Evolutionary conservation across 148 eudicot species (phyloP).

Genomic region (Camellia lanceoleosa): DNA sequence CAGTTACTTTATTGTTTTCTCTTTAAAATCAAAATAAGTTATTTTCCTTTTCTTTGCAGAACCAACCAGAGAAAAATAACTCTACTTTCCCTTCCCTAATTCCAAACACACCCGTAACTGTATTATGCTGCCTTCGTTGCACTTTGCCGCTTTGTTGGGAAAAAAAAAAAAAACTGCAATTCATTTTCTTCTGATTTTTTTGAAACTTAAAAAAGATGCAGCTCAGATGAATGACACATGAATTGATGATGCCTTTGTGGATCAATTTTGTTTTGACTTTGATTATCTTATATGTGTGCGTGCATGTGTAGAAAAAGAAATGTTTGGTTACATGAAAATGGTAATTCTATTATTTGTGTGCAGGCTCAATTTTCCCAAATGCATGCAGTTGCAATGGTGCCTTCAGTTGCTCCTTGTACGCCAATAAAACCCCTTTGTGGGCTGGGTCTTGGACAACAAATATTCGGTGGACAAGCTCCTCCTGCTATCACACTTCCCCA

Average conservation of each 20-base stretch:
- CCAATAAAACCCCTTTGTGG: constrained; percentile 78
- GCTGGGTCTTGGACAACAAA: constrained; percentile 84
- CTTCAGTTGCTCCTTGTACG: constrained; percentile 74
- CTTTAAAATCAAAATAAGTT: too few species aligned
- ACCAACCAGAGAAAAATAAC: too few species aligned
- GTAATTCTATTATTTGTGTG: not conserved
- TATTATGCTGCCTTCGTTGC: not conserved
- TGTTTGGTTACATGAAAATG: too few species aligned
- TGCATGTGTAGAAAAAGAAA: too few species aligned
- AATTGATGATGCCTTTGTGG: not conserved
- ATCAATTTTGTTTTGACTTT: too few species aligned
- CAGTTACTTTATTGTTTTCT: too few species aligned
- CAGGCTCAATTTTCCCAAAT: constrained; percentile 83
- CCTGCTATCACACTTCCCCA: constrained; percentile 77
- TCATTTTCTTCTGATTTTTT: not conserved
- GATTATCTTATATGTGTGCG: too few species aligned
- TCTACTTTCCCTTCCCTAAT: too few species aligned
- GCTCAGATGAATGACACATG: not conserved
- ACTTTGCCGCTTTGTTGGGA: not conserved
- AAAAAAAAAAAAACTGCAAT: not conserved
- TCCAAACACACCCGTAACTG: too few species aligned
- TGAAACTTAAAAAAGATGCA: not conserved
- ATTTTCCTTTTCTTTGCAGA: too few species aligned
- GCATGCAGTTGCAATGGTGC: constrained; percentile 64
- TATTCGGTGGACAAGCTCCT: constrained; percentile 75